Evolutionary conservation across 2,329 filamentous ascomycete genomes (phyloP).

Genomic region (Cadophora sp.): DNA sequence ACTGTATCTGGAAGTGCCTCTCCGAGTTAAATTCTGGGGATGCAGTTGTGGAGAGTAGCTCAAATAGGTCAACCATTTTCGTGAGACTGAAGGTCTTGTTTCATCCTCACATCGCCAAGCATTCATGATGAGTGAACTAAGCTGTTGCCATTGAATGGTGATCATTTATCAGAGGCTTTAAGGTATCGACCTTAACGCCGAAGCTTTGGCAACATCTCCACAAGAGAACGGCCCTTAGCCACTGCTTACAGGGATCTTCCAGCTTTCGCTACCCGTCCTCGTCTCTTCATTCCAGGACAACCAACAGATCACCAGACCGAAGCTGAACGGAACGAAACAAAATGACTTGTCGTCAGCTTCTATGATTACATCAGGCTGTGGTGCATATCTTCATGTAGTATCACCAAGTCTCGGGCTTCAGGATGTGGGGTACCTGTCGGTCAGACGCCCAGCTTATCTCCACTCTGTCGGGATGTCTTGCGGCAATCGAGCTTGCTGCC

Average conservation of each 20-base stretch:
- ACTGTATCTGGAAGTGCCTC: background rate
- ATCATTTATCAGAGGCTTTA: background rate
- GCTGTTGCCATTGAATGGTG: background rate
- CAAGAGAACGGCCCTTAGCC: background rate
- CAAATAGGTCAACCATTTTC: background rate
- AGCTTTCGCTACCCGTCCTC: background rate
- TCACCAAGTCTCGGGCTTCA: background rate
- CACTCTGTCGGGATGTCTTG: background rate
- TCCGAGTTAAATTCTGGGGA: background rate
- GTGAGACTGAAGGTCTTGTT: background rate
- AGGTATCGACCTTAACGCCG: background rate
- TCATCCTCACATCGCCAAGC: background rate
- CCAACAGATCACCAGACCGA: background rate
- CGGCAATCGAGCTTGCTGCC: background rate
- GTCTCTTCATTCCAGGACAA: background rate
- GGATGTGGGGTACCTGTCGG: no score
- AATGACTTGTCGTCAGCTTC: background rate
- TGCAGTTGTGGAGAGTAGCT: background rate
- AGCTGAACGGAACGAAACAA: background rate
- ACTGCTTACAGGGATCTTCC: background rate
- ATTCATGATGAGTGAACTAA: background rate
- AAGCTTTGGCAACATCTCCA: background rate
- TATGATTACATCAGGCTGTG: background rate
- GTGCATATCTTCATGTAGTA: background rate
- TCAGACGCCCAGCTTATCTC: background rate